phyloP scores from a whole-genome alignment of 2,329 filamentous ascomycete genomes.

The Penicillium sp. region DNA sequence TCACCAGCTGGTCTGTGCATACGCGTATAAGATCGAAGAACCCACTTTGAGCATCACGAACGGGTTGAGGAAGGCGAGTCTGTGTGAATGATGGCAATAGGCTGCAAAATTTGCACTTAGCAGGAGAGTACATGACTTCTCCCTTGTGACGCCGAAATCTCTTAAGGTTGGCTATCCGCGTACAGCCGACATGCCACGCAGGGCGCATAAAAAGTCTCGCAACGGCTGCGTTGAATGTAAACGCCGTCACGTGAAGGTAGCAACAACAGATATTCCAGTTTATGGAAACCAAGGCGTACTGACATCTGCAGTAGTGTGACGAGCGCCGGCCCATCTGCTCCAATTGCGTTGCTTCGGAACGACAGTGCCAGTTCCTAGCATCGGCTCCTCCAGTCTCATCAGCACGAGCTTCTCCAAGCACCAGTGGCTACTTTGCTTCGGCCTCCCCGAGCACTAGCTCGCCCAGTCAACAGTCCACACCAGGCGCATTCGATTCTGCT shows the following conservation, averaged over 20 bases:
- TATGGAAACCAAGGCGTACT: background rate
- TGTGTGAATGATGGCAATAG: background rate
- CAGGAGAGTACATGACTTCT: background rate
- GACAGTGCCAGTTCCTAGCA: slow-evolving; percentile 19
- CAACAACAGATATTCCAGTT: background rate
- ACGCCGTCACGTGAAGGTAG: slow-evolving; percentile 39
- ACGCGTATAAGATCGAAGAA: slow-evolving; percentile 1
- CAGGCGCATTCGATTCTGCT: background rate
- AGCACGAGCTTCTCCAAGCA: background rate
- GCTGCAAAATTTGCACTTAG: background rate
- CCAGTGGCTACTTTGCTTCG: background rate
- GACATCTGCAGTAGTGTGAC: slow-evolving; percentile 31
- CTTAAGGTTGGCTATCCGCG: background rate
- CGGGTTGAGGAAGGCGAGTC: background rate
- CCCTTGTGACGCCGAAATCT: background rate
- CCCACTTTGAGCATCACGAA: background rate
- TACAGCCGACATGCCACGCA: slow-evolving; percentile 13
- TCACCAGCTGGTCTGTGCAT: background rate
- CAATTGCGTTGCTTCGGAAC: slow-evolving; percentile 32
- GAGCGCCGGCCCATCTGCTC: slow-evolving; percentile 35
- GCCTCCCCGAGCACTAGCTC: slow-evolving; percentile 2
- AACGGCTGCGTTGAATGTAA: slow-evolving; percentile 43
- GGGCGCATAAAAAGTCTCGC: slow-evolving; percentile 39
- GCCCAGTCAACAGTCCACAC: background rate
- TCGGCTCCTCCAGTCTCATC: background rate